phyloP scores from a whole-genome alignment of 768 basidiomycete species.

The Paxillus ammoniavirescens region DNA sequence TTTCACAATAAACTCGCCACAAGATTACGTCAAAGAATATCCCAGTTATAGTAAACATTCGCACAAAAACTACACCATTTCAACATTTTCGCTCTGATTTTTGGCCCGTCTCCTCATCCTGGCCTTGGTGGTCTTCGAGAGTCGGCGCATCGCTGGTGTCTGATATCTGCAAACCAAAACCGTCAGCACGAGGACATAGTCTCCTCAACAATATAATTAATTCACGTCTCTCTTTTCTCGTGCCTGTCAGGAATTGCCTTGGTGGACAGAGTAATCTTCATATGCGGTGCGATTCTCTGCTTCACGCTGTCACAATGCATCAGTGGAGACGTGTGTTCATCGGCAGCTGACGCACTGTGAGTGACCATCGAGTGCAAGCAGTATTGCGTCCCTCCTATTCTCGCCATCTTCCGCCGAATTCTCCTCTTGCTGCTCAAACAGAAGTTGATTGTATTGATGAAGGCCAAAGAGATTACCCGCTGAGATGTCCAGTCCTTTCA shows the following conservation, averaged over 20 bases:
- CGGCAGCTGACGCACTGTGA: constrained; percentile 48
- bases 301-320: constrained; percentile 40
- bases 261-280: constrained; percentile 65
- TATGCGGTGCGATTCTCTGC: constrained; percentile 58
- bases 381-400: constrained; percentile 23
- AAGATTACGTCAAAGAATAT: constrained; percentile 23
- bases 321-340: neutral
- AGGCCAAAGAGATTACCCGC: constrained; percentile 51
- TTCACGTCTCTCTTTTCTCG: constrained; percentile 39
- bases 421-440: constrained; percentile 35
- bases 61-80: constrained; percentile 14
- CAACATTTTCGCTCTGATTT: constrained; percentile 24
- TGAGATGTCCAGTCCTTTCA: constrained; percentile 48
- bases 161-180: constrained; percentile 48
- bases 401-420: constrained; percentile 35
- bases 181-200: constrained; percentile 7
- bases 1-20: constrained; percentile 15
- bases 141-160: constrained; percentile 45
- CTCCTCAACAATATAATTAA: neutral
- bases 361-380: constrained; percentile 51
- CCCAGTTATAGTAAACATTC: constrained; percentile 9
- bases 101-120: constrained; percentile 47
- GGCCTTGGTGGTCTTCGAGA: constrained; percentile 57
- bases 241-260: constrained; percentile 40
- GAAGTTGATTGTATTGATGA: constrained; percentile 77